These are phyloP conservation scores for Pyracantha coccinea DNA, from an alignment of 331 rosid species.

Conservation along the genomic window DNA sequence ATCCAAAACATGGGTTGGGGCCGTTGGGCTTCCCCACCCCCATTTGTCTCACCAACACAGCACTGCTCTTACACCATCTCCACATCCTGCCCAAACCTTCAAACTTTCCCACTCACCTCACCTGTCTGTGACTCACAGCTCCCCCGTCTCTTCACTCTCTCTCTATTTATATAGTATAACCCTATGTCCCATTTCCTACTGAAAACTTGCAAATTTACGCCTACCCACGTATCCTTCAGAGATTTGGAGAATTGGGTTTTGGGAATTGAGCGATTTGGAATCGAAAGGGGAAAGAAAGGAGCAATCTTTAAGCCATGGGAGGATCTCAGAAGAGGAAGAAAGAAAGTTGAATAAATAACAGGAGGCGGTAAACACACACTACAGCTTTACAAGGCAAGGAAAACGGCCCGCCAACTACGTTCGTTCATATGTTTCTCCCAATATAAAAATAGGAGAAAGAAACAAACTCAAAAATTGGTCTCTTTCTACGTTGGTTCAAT, in stretches of 20 bases:
- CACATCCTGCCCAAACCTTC: conserved; percentile 16
- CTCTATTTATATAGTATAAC: background rate
- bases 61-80: conserved; percentile 14
- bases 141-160: too few relatives aligned
- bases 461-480: background rate
- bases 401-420: conserved; percentile 15
- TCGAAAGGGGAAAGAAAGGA: background rate
- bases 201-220: background rate
- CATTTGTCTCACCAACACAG: conserved; percentile 22
- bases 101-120: background rate
- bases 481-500: too few relatives aligned
- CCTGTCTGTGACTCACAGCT: background rate
- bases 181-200: background rate
- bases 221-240: background rate
- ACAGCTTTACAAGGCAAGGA: conserved; percentile 5
- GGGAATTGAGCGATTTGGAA: background rate
- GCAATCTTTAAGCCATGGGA: background rate
- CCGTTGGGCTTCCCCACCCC: background rate
- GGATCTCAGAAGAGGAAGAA: background rate
- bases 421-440: background rate
- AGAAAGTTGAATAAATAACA: background rate
- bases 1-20: conserved; percentile 2
- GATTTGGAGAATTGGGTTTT: background rate
- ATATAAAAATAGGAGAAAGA: background rate
- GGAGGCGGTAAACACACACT: background rate